Conservation (phyloP, 2,329 filamentous ascomycete species). For the Daldinia sp. region DNA sequence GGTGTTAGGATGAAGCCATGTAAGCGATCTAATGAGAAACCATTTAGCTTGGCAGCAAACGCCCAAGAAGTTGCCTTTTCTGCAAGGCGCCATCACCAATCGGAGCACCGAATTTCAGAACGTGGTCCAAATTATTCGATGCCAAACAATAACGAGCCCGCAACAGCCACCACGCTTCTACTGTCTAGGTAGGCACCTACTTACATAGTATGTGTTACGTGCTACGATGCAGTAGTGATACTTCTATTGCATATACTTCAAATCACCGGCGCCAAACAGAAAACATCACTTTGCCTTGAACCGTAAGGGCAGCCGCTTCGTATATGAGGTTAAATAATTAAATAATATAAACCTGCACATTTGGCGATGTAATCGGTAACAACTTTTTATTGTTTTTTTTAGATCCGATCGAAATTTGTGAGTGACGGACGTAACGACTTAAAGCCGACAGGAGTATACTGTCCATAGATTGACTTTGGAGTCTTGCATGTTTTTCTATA, state of each 20-base stretch:
- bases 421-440: no score
- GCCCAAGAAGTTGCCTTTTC: background rate
- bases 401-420: no score
- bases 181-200: background rate
- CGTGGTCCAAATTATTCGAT: slow-evolving; percentile 28
- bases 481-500: no score
- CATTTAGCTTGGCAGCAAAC: slow-evolving; percentile 23
- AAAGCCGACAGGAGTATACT: no score
- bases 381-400: no score
- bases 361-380: no score
- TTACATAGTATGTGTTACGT: slow-evolving; percentile 1
- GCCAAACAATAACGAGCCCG: background rate
- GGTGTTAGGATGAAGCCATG: slow-evolving; percentile 5
- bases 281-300: slow-evolving; percentile 4
- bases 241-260: background rate
- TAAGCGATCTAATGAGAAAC: slow-evolving; percentile 15
- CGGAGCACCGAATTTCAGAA: slow-evolving; percentile 17
- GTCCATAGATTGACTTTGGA: no score
- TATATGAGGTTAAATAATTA: no score
- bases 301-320: no score
- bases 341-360: no score
- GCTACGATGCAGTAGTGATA: slow-evolving; percentile 1
- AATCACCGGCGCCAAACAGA: background rate
- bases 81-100: slow-evolving; percentile 16
- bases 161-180: slow-evolving; percentile 2